phyloP scores from a whole-genome alignment of 148 eudicot genomes.

The Pharnaceum exiguum region DNA sequence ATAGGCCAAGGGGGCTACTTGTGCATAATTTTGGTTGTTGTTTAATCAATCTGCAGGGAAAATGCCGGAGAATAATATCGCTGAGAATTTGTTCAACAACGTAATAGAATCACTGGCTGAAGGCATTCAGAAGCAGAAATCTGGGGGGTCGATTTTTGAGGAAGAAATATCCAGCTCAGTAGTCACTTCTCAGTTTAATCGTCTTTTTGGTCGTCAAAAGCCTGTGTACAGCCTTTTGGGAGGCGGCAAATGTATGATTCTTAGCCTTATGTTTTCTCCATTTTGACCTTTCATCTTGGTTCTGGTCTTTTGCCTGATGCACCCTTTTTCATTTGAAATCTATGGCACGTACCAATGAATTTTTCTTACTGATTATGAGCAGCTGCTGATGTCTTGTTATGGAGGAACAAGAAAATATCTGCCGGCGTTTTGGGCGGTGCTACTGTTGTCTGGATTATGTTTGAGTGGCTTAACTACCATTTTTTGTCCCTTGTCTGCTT shows the following conservation, averaged over 20 bases:
- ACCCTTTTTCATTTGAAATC: not conserved
- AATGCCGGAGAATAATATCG: constrained; percentile 73
- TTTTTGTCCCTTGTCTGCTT: constrained; percentile 58
- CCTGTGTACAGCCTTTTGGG: constrained; percentile 80
- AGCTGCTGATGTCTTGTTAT: constrained; percentile 94
- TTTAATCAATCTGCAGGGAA: constrained; percentile 10
- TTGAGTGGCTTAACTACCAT: constrained; percentile 85
- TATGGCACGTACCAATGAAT: too few relatives aligned
- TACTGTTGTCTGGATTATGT: constrained; percentile 70
- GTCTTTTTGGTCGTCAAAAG: constrained; percentile 82
- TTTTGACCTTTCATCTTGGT: not conserved
- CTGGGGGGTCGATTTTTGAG: constrained; percentile 32
- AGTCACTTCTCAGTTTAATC: constrained; percentile 55
- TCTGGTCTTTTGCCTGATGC: not conserved
- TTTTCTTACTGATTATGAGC: not conserved
- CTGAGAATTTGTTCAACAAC: constrained; percentile 72
- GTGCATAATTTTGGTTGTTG: not conserved
- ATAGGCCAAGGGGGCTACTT: too few relatives aligned
- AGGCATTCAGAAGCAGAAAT: constrained; percentile 41
- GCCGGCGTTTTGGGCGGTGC: constrained; percentile 59
- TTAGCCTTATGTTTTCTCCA: not conserved
- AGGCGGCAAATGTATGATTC: constrained; percentile 72
- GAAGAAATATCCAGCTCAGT: constrained; percentile 40
- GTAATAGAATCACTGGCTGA: constrained; percentile 59
- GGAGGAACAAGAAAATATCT: constrained; percentile 97